These are phyloP conservation scores for Brasenia schreberi DNA, from an alignment of 164 flowering plant species.

Conservation along the genomic window DNA sequence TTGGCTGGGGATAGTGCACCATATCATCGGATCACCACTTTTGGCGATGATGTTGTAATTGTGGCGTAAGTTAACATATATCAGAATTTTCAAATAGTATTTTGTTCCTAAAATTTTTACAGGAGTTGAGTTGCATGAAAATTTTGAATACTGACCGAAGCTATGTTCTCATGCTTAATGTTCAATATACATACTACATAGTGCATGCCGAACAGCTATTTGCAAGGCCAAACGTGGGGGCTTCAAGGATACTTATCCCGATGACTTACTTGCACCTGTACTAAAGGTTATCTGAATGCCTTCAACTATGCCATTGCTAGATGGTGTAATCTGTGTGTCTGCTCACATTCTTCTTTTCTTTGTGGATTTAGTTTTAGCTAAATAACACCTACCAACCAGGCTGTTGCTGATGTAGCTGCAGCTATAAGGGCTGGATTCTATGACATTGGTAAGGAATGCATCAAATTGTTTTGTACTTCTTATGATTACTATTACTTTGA, in stretches of 20 bases:
- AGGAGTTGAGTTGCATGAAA: too few species aligned
- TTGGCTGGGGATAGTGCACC: constrained; percentile 73
- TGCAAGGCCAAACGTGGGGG: constrained; percentile 93
- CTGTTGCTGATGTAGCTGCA: constrained; percentile 99
- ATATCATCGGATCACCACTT: constrained; percentile 50
- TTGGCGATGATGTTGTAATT: constrained; percentile 85
- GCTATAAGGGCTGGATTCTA: constrained; percentile 94
- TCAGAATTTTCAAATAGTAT: not conserved
- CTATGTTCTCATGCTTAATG: not conserved
- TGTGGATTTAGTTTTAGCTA: not conserved
- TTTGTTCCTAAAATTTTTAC: too few species aligned
- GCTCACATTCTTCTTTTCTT: not conserved
- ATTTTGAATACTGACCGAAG: too few species aligned
- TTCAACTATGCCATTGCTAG: not conserved
- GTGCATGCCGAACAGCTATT: constrained; percentile 61
- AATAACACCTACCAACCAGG: constrained; percentile 26
- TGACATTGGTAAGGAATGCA: constrained; percentile 96
- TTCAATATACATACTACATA: constrained; percentile 7
- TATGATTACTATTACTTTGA: too few species aligned
- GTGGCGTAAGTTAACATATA: constrained; percentile 64
- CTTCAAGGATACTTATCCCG: constrained; percentile 79
- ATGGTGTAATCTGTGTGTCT: too few species aligned
- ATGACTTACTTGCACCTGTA: constrained; percentile 82
- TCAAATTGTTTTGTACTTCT: too few species aligned
- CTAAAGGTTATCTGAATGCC: constrained; percentile 35